Evolutionary conservation across 768 basidiomycete genomes (phyloP), one percentile per base, ranked within the genome.

Genomic region (Hygrocybe punicea): DNA sequence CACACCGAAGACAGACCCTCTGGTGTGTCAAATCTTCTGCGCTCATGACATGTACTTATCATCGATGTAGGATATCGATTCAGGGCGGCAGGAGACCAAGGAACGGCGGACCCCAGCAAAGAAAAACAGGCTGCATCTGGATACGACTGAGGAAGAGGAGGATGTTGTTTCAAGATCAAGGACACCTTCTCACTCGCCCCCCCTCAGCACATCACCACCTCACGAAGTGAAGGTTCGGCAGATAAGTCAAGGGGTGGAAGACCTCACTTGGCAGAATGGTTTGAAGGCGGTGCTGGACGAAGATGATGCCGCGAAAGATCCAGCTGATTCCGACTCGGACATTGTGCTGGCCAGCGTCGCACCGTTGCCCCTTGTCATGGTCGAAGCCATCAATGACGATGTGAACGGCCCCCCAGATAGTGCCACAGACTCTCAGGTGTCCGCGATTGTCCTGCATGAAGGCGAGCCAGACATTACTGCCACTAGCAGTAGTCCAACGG

Each of bases 151-250:
- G 55, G 85, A 87, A 58, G 86, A 89, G 68, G 81, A 83, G 44
- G 83, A 85, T 62, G 68, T 65, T 45, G 59, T 47, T 17, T 60
- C 69, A 46, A 69, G 73, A 49, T 78, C 78, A n/a, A 70, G 73
- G 49, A 78, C 78, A 16, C 69, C 76, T 59, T 78, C 78, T 8
- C 73, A 69, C 39, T 76, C 79, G 19, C 74, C 78, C 49, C 78
- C 81, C 51, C 64, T 72, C 61, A 77, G 78, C 52, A 78, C 76
- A 54, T 90, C 90, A n/a, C 88, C 90, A 3, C 86, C 84, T 3
- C 82, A 84, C 61, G 87, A 90, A 70, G 82, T 87, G 73, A 90
- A 87, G 75, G 83, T 87, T 57, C 81, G 86, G 51, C 88, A 89
- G 73, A 88, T 89, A 63, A 89, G 86, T 60, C 84, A 84, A 65